Percentiles rank a stretch among this genome's conserved stretches.
Evolutionary conservation across 1,284 basidiomycete species (phyloP).

Genomic region (Wolfiporia cocos): DNA sequence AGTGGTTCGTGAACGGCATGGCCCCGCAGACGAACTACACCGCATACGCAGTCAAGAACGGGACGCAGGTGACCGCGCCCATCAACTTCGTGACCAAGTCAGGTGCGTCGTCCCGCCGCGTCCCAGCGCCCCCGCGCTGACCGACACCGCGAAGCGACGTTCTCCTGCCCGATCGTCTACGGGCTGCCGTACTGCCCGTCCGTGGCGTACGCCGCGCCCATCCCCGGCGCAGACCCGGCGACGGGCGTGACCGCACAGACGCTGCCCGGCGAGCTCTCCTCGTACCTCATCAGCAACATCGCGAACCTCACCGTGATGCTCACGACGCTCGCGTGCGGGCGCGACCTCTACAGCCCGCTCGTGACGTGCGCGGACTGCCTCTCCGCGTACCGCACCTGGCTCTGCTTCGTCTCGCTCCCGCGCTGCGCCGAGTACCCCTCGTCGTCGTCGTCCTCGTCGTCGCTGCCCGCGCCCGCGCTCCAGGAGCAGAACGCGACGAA

Average conservation of each 20-base stretch:
- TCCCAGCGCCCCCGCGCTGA: not conserved
- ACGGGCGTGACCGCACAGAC: constrained; percentile 43
- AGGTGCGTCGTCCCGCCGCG: constrained; percentile 31
- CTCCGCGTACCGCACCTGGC: constrained; percentile 70
- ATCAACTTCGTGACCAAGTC: constrained; percentile 68
- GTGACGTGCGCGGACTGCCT: constrained; percentile 76
- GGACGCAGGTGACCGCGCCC: constrained; percentile 51
- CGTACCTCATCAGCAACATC: constrained; percentile 51
- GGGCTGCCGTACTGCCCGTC: constrained; percentile 72
- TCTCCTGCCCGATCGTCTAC: constrained; percentile 68
- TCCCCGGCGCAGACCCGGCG: constrained; percentile 38
- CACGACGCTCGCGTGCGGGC: constrained; percentile 69
- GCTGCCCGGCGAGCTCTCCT: constrained; percentile 44
- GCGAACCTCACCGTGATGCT: constrained; percentile 72
- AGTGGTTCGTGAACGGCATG: constrained; percentile 59
- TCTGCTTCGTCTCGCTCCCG: constrained; percentile 69
- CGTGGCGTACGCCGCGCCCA: constrained; percentile 65
- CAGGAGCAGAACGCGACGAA: constrained; percentile 32
- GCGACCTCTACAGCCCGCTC: constrained; percentile 76
- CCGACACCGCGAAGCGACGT: constrained; percentile 41
- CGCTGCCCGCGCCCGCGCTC: constrained; percentile 33
- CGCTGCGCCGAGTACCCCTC: constrained; percentile 55
- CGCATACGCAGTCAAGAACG: constrained; percentile 49
- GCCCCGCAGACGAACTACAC: constrained; percentile 67
- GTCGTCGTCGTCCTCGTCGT: constrained; percentile 21